Evolutionary conservation across 1,284 basidiomycete species (phyloP), one percentile per base, ranked within the genome.

Genomic region (Cryptococcus sp.): DNA sequence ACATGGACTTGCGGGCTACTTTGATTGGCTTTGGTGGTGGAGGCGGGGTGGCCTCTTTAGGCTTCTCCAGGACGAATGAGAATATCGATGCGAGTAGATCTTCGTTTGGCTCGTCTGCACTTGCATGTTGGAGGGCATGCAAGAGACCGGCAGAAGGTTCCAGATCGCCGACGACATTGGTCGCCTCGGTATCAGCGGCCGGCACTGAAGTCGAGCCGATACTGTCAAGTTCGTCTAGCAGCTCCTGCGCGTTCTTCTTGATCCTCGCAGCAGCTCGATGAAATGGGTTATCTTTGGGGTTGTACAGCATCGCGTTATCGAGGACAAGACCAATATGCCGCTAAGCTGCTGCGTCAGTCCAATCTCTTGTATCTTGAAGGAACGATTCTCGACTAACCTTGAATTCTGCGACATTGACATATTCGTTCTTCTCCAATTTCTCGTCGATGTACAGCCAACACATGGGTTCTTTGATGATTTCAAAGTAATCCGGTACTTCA

Each of bases 401-500:
- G 80, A 99, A 93, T 4, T 85, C 80, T 20, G 85, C 81, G 0
- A 90, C 75, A 69, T 88, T 86, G 77, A 86, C 84, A 77, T 99
- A 99, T 61, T 85, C 82, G 57, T 90, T 87, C 47, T 82, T 80
- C 53, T 92, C 87, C 31, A 99, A 77, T 76, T 90, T 93, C 15
- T 80, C 78, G 31, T 90, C 87, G 61, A 99, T 96, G 44, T 81
- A 82, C 19, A 82, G 80, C 91, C 93, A 98, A 65, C 88, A 87
- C 90, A 97, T 97, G 0, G 95, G 95, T 11, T 84, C 81, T 70
- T 88, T 85, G 74, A 99, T 84, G 51, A 96, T 81, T 52, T 93
- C 88, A 71, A 88, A 90, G 75, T 99, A 99, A 73, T 98, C 94
- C 0, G 94, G 93, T 0, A 93, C 92, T 42, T 91, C 87, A 0